Conservation (phyloP, 306 rosid genomes). For the Fragaria vesca region DNA sequence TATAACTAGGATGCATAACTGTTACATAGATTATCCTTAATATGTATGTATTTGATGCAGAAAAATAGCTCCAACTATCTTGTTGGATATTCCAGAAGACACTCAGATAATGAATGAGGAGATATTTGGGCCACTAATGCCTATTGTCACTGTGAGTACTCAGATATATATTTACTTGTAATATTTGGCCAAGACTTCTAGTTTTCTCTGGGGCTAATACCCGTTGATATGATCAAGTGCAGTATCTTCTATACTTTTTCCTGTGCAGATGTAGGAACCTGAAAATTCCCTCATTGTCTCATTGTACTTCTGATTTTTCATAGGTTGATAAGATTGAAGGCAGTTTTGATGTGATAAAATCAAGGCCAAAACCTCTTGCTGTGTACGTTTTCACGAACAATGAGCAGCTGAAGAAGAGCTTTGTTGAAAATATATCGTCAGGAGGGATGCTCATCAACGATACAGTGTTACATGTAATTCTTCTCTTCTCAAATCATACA, state of each 20-base stretch:
- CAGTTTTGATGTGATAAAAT: conserved; percentile 57
- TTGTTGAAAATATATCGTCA: conserved; percentile 65
- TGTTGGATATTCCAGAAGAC: conserved; percentile 70
- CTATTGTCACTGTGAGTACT: conserved; percentile 63
- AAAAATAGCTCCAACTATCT: conserved; percentile 72
- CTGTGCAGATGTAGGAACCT: not conserved
- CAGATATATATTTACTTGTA: not conserved
- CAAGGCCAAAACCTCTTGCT: conserved; percentile 76
- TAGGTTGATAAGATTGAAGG: conserved; percentile 71
- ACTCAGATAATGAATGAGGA: conserved; percentile 72
- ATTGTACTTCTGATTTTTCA: not conserved
- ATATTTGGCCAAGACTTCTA: no score
- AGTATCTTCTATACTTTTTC: not conserved
- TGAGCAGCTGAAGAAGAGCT: conserved; percentile 66
- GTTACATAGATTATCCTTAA: not conserved
- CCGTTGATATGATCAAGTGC: not conserved
- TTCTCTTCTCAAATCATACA: conserved; percentile 9
- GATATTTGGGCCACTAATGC: conserved; percentile 78
- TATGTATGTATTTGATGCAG: conserved; percentile 35
- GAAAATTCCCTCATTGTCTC: not conserved
- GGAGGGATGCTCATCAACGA: conserved; percentile 92
- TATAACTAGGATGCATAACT: not conserved
- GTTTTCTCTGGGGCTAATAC: not conserved
- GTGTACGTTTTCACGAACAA: conserved; percentile 74
- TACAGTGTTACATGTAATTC: conserved; percentile 55